Evolutionary conservation across 345 rosid genomes (phyloP), one percentile per base, ranked within the genome.

Genomic region (Eucalyptus erythrocorys): DNA sequence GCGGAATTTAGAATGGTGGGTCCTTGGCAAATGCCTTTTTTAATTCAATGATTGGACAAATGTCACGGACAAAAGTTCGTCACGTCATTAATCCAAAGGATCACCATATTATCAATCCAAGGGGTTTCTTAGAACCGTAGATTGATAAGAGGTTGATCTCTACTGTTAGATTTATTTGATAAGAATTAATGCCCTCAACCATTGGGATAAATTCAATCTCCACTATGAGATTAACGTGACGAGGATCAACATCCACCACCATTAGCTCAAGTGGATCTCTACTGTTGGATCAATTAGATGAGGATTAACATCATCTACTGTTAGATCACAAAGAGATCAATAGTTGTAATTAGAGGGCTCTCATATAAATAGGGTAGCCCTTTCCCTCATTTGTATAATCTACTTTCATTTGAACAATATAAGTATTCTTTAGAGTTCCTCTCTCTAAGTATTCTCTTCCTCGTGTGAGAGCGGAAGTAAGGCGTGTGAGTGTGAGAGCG

Each of bases 311-410:
- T 24, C n/a, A 21, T 57, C 66, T 26, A 26, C 2, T 0, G 1
- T 57, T 57, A 57, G 1, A 57, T 26, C 66, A 26, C 27, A 55
- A 0, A 55, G 59, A 55, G 26, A 55, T 55, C 59, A 55, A 21
- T 55, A 5, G 12, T 55, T 22, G 11, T 53, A 22, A 53, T 8
- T 0, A 8, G 27, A 0, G 59, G 11, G 59, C 2, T 53, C 2
- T 22, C 27, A 22, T 53, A 53, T 53, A 53, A 53, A 22, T 53
- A 53, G 26, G 27, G 26, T 21, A 55, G 59, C 59, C 59, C 59
- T 55, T 22, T 55, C 27, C 59, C 27, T 9, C 59, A 22, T 27
- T 55, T 8, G 12, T 8, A 55, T 55, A 21, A 2, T 55, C 5
- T 21, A 55, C 59, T 55, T 55, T 55, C 27, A 55, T 55, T 55